Conservation (phyloP, 2,329 filamentous ascomycete genomes). For the Colletotrichum zoysiae region DNA sequence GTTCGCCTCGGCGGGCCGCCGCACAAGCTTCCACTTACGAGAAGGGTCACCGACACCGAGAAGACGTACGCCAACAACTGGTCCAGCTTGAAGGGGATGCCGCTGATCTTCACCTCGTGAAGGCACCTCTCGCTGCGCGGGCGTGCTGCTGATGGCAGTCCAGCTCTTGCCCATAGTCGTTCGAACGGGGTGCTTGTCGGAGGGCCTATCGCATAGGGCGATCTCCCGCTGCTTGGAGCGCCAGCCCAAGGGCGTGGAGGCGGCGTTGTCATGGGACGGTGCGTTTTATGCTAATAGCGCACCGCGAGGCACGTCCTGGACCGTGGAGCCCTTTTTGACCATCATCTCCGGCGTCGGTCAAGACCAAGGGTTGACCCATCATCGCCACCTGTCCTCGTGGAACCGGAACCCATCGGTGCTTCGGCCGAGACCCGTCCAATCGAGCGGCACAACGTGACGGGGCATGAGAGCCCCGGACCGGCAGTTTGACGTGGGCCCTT, state of each 20-base stretch:
- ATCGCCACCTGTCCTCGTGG: background rate
- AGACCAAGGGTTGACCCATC: background rate
- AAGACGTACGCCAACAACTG: too few species aligned
- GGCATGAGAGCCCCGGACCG: background rate
- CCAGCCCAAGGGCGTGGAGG: conserved; percentile 36
- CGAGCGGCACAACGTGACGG: background rate
- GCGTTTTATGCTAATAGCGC: too few species aligned
- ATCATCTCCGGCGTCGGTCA: background rate
- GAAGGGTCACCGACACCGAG: too few species aligned
- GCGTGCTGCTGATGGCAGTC: too few species aligned
- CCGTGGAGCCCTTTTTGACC: background rate
- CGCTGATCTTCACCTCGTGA: too few species aligned
- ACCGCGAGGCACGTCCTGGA: background rate
- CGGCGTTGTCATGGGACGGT: background rate
- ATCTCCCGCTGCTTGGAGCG: conserved; percentile 42
- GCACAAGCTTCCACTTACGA: too few species aligned
- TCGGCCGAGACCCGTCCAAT: background rate
- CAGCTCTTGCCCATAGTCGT: too few species aligned
- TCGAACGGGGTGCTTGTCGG: too few species aligned
- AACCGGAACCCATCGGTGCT: background rate
- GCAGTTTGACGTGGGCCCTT: background rate
- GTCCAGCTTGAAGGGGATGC: too few species aligned
- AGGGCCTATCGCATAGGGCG: conserved; percentile 40
- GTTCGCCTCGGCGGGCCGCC: too few species aligned
- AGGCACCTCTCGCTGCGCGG: too few species aligned